phyloP scores from a whole-genome alignment of 2,329 filamentous ascomycete species.

The Samsoniella hepiali region DNA sequence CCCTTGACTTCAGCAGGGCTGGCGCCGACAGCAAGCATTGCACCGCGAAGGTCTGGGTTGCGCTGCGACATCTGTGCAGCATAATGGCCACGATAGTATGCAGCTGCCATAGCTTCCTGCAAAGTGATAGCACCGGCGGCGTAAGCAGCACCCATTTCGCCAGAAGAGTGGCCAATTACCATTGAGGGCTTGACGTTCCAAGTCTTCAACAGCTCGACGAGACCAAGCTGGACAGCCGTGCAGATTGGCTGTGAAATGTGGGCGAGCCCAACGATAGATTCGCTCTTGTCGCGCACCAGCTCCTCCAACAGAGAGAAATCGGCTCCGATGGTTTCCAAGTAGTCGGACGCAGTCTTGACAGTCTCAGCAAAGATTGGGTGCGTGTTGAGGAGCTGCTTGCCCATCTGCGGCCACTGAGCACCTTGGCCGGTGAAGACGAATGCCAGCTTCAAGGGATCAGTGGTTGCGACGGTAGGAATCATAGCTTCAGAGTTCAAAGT shows the following conservation, averaged over 20 bases:
- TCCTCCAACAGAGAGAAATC: constrained; percentile 38
- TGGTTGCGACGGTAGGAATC: constrained; percentile 21
- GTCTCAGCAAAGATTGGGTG: constrained; percentile 36
- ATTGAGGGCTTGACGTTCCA: constrained; percentile 40
- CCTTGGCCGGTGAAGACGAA: constrained; percentile 42
- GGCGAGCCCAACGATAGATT: constrained; percentile 35
- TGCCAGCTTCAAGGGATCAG: constrained; percentile 24
- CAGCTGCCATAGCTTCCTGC: constrained; percentile 44
- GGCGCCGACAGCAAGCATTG: constrained; percentile 55
- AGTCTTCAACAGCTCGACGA: constrained; percentile 42
- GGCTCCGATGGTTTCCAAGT: constrained; percentile 33
- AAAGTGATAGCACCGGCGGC: constrained; percentile 42
- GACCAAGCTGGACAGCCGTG: constrained; percentile 46
- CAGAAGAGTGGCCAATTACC: constrained; percentile 46
- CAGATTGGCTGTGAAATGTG: constrained; percentile 44
- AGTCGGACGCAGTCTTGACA: constrained; percentile 32
- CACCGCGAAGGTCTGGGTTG: constrained; percentile 41
- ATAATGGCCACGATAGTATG: constrained; percentile 48
- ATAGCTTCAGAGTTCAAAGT: constrained; percentile 11
- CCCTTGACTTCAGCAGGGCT: constrained; percentile 41
- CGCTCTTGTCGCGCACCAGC: constrained; percentile 33
- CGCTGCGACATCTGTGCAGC: constrained; percentile 40
- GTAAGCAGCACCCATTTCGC: constrained; percentile 49
- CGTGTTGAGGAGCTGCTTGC: constrained; percentile 33
- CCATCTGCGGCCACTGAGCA: constrained; percentile 39